phyloP scores from a whole-genome alignment of 2,329 filamentous ascomycete genomes.

The Alternaria arbusti region DNA sequence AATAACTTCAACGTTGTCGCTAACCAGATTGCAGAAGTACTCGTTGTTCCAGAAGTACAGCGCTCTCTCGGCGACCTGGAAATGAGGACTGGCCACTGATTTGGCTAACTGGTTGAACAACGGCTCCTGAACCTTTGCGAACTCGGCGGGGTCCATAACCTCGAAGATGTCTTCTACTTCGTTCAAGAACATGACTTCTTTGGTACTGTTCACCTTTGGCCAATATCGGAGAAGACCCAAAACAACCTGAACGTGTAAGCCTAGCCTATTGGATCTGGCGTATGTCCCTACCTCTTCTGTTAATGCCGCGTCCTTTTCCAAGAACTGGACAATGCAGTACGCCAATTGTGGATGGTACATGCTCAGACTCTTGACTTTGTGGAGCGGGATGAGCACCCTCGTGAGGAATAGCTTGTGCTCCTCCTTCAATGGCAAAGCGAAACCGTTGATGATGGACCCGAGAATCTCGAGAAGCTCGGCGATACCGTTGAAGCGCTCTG shows the following conservation, averaged over 20 bases:
- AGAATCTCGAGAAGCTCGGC: slow-evolving; percentile 95
- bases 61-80: slow-evolving; percentile 96
- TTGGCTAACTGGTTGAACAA: slow-evolving; percentile 97
- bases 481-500: slow-evolving; percentile 97
- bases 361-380: slow-evolving; percentile 98
- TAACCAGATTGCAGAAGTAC: slow-evolving; percentile 99
- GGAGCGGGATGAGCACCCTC: slow-evolving; percentile 86
- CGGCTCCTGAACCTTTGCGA: slow-evolving; percentile 97
- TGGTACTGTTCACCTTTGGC: slow-evolving; percentile 99
- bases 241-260: slow-evolving; percentile 70
- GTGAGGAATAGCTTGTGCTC: slow-evolving; percentile 99
- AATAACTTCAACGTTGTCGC: slow-evolving; percentile 98
- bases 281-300: slow-evolving; percentile 81
- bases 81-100: slow-evolving; percentile 96
- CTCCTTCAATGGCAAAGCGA: slow-evolving; percentile 94
- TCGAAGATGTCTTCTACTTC: slow-evolving; percentile 99
- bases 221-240: slow-evolving; percentile 94
- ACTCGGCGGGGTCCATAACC: slow-evolving; percentile 98
- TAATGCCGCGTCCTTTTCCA: slow-evolving; percentile 95
- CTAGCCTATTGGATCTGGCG: slow-evolving; percentile 4
- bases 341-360: slow-evolving; percentile 99
- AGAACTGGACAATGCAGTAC: slow-evolving; percentile 98
- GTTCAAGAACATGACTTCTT: slow-evolving; percentile 99
- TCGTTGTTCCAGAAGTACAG: slow-evolving; percentile 99
- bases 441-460: slow-evolving; percentile 98